Conservation (phyloP, 495 filamentous ascomycete species). For the Hypomontagnella submonticulosa region DNA sequence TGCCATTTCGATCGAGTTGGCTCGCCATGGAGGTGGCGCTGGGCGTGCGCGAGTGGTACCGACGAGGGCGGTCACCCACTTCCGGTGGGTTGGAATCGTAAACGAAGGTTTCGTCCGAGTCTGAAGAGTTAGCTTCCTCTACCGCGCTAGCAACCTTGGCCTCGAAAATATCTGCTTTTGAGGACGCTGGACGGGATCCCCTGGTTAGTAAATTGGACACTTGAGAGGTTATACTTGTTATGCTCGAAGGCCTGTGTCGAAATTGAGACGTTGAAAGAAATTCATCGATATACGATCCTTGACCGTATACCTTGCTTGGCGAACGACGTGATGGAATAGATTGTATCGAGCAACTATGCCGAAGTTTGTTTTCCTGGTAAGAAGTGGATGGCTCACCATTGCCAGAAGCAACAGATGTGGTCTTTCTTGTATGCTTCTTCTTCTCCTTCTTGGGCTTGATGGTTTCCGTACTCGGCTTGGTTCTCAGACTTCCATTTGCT, state of each 20-base stretch:
- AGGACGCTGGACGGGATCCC: conserved; percentile 72
- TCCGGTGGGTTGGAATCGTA: conserved; percentile 99
- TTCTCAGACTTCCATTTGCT: conserved; percentile 77
- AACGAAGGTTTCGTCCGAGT: conserved; percentile 98
- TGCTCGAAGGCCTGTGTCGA: conserved; percentile 30
- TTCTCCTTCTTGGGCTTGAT: conserved; percentile 94
- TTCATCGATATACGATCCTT: conserved; percentile 52
- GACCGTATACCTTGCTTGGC: conserved; percentile 48
- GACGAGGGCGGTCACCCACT: conserved; percentile 74
- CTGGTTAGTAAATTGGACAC: conserved; percentile 65
- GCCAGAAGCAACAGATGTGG: conserved; percentile 73
- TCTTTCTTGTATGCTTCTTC: conserved; percentile 82
- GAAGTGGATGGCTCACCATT: conserved; percentile 70
- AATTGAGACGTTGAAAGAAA: conserved; percentile 25
- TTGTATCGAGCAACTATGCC: conserved; percentile 53
- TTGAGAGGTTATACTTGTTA: conserved; percentile 47
- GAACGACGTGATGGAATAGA: conserved; percentile 50
- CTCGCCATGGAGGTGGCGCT: conserved; percentile 92
- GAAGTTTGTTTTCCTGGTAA: conserved; percentile 40
- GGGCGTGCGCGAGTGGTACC: conserved; percentile 94
- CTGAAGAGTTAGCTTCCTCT: conserved; percentile 90
- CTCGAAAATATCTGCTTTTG: conserved; percentile 98
- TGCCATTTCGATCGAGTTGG: conserved; percentile 75
- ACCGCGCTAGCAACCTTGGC: conserved; percentile 95
- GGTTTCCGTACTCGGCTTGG: conserved; percentile 90